A percentile compares a stretch with the other conserved stretches of the same genome.
phyloP scores from a whole-genome alignment of 805 yeast species.

The Myxozyma monticola region DNA sequence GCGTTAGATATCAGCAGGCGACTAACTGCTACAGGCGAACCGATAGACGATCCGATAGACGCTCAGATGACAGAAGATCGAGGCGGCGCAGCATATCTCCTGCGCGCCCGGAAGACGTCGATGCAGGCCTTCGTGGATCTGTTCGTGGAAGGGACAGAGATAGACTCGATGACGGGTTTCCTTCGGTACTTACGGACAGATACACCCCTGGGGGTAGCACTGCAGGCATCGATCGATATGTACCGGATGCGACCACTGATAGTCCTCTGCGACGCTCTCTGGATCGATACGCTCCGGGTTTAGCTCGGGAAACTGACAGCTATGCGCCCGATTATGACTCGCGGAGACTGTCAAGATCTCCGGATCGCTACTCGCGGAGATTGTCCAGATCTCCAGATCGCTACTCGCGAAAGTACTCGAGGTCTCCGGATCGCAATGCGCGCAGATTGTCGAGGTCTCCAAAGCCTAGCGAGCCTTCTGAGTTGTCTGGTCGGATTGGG shows the following conservation, averaged over 20 bases:
- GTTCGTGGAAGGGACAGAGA: no score
- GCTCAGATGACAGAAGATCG: conserved; percentile 1
- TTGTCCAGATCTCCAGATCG: not conserved
- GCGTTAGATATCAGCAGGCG: not conserved
- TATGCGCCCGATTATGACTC: conserved; percentile 8
- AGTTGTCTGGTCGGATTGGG: no score
- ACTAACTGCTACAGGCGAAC: not conserved
- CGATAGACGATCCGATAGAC: conserved; percentile 1
- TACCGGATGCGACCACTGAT: conserved; percentile 5
- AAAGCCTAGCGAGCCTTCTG: not conserved
- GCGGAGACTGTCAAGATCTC: conserved; percentile 3
- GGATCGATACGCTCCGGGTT: conserved; percentile 12
- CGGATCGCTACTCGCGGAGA: not conserved
- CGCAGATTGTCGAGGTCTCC: not conserved
- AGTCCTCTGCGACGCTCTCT: no score
- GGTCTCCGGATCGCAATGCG: not conserved
- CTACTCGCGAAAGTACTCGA: not conserved
- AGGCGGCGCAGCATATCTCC: conserved; percentile 23
- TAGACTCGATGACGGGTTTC: conserved; percentile 12
- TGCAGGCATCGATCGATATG: conserved; percentile 7
- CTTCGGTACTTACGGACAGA: conserved; percentile 10
- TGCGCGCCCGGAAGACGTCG: not conserved
- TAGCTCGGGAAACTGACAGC: conserved; percentile 1
- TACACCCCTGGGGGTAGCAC: conserved; percentile 13
- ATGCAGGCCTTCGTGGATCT: no score